Conservation (phyloP, 768 basidiomycete species). For the Pleurotus tuber-regium region DNA sequence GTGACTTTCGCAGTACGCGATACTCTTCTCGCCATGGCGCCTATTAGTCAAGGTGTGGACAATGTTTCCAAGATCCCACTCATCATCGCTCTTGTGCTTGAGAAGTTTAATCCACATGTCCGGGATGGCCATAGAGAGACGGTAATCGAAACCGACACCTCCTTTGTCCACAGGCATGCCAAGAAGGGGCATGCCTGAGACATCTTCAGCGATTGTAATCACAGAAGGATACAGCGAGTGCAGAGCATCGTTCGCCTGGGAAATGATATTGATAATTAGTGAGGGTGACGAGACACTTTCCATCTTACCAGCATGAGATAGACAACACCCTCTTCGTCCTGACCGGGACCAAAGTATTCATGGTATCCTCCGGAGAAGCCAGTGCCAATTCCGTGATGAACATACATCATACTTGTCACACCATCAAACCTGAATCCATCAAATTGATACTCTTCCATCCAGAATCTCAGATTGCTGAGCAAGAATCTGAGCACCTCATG, state of each 20-base stretch:
- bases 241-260: slow-evolving; percentile 88
- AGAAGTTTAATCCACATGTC: slow-evolving; percentile 99
- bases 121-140: slow-evolving; percentile 96
- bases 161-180: slow-evolving; percentile 76
- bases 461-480: slow-evolving; percentile 92
- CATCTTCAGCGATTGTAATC: slow-evolving; percentile 97
- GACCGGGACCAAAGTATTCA: slow-evolving; percentile 89
- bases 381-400: slow-evolving; percentile 95
- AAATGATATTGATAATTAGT: no score
- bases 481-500: slow-evolving; percentile 96
- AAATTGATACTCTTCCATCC: slow-evolving; percentile 92
- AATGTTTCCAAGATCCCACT: slow-evolving; percentile 88
- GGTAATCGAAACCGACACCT: slow-evolving; percentile 97
- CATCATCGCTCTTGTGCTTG: slow-evolving; percentile 84
- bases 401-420: slow-evolving; percentile 99
- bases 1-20: slow-evolving; percentile 94
- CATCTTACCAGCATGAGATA: slow-evolving; percentile 93
- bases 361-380: slow-evolving; percentile 98
- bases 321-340: slow-evolving; percentile 86
- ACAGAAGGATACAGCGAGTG: slow-evolving; percentile 76
- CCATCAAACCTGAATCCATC: slow-evolving; percentile 99
- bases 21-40: slow-evolving; percentile 84
- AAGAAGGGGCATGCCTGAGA: slow-evolving; percentile 98
- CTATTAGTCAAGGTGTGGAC: slow-evolving; percentile 89
- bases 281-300: not conserved